These are phyloP conservation scores for Suillus subluteus DNA, from an alignment of 768 basidiomycete species.

Conservation along the genomic window DNA sequence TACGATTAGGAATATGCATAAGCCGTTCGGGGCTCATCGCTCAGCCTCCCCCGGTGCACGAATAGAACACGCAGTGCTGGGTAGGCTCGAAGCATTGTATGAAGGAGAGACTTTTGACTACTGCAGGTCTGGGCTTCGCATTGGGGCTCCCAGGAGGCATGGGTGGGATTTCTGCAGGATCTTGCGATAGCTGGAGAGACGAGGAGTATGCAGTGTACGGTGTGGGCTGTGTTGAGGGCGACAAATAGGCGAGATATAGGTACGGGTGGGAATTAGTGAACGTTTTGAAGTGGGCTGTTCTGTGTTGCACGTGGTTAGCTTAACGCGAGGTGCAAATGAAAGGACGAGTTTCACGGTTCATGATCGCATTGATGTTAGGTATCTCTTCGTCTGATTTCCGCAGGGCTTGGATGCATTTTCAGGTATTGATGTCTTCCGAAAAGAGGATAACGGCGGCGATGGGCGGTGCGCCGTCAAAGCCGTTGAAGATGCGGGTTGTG, in stretches of 20 bases:
- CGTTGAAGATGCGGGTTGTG: slow-evolving; percentile 62
- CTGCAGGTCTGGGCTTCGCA: slow-evolving; percentile 56
- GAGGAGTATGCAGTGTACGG: slow-evolving; percentile 90
- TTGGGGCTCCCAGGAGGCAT: slow-evolving; percentile 35
- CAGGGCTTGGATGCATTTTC: slow-evolving; percentile 56
- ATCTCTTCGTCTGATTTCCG: slow-evolving; percentile 54
- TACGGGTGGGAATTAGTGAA: slow-evolving; percentile 85
- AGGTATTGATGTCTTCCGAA: slow-evolving; percentile 59
- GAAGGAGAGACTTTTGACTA: slow-evolving; percentile 88
- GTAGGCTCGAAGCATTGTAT: slow-evolving; percentile 92
- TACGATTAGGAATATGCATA: slow-evolving; percentile 83
- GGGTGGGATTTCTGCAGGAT: slow-evolving; percentile 69
- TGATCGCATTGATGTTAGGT: slow-evolving; percentile 14
- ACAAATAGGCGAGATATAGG: slow-evolving; percentile 72
- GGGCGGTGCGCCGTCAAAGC: slow-evolving; percentile 37
- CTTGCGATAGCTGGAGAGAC: slow-evolving; percentile 81
- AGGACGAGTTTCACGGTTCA: slow-evolving; percentile 68
- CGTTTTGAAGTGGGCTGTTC: slow-evolving; percentile 88
- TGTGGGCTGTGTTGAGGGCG: slow-evolving; percentile 82
- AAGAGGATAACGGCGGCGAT: background rate
- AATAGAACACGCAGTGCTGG: slow-evolving; percentile 78
- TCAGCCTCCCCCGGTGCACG: slow-evolving; percentile 72
- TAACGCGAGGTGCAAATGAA: background rate
- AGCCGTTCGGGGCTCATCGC: slow-evolving; percentile 81
- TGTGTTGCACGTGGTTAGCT: slow-evolving; percentile 30